Evolutionary conservation across 2,329 filamentous ascomycete species (phyloP), one percentile per base, ranked within the genome.

Genomic region (Thermothelomyces thermophilus): DNA sequence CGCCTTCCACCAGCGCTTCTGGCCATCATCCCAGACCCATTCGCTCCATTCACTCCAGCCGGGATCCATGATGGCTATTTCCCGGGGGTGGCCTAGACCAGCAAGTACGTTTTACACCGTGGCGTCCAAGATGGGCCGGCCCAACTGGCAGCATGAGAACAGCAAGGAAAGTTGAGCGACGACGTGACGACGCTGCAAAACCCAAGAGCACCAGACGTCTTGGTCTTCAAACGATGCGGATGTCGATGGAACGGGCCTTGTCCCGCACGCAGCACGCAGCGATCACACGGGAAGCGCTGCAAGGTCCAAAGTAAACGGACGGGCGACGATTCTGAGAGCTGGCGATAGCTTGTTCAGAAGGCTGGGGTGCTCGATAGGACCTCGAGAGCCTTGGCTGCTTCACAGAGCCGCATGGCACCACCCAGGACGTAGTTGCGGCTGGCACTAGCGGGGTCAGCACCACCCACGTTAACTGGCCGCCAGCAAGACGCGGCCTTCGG

Each of bases 21-120:
- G 57, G 5, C 58, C 51, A 14, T 20, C 19, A 20, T 60, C 59
- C 58, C 57, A 66, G 16, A 54, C 52, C 66, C 66, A 69, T 3
- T 58, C 54, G 24, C 51, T 56, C 62, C 61, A 63, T 19, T 45
- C 48, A n/a, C 51, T 22, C 49, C 52, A 56, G 31, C 22, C 17
- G 31, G 39, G 31, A 13, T 36, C 33, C 46, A 48, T 48, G 31
- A n/a, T 6, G 30, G 20, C 5, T 28, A 0, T 22, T 30, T 33
- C 17, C 17, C 40, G 14, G 11, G 26, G 45, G 36, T 6, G 16
- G 33, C 30, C 35, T 17, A 22, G 24, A 33, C 14, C 42, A 14
- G 47, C 17, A 41, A 41, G 52, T 40, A 26, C 22, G 14, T 45
- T 45, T 20, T 50, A 20, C n/a, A 34, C 19, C 26, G 28, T n/a